phyloP scores from a whole-genome alignment of 768 basidiomycete genomes.

The Leucosporidium scottii region DNA sequence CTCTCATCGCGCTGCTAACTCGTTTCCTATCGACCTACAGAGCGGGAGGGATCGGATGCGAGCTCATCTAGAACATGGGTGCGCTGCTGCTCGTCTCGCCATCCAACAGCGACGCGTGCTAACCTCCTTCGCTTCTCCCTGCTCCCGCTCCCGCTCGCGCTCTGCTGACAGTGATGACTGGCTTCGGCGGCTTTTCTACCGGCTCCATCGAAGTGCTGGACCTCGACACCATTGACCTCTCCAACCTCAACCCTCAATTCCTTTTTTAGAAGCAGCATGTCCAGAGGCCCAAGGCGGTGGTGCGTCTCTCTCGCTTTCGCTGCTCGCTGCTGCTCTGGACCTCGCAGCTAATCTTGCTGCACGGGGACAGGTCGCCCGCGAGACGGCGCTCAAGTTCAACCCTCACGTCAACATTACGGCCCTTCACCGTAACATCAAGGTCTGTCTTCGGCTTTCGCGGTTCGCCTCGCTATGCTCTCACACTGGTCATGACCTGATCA shows the following conservation, averaged over 20 bases:
- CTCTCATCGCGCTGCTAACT: not conserved
- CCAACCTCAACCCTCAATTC: slow-evolving; percentile 94
- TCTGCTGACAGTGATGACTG: slow-evolving; percentile 23
- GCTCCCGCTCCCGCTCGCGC: not conserved
- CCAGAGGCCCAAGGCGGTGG: slow-evolving; percentile 90
- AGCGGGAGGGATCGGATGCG: slow-evolving; percentile 77
- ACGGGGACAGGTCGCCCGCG: slow-evolving; percentile 61
- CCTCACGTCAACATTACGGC: slow-evolving; percentile 79
- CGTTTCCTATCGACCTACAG: not conserved
- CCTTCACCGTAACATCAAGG: slow-evolving; percentile 93
- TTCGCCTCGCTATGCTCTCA: too few species aligned
- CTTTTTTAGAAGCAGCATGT: slow-evolving; percentile 95
- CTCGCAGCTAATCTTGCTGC: not conserved
- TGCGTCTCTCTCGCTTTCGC: slow-evolving; percentile 41
- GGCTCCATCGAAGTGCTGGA: slow-evolving; percentile 51
- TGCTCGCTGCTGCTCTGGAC: not conserved
- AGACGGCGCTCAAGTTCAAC: slow-evolving; percentile 75
- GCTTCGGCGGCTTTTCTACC: slow-evolving; percentile 10
- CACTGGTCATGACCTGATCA: not conserved
- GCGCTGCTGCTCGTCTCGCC: slow-evolving; percentile 44
- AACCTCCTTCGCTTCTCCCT: not conserved
- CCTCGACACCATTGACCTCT: slow-evolving; percentile 96
- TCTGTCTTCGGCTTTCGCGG: slow-evolving; percentile 46
- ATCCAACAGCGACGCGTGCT: not conserved
- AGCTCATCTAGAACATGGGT: slow-evolving; percentile 91